Percentiles rank a stretch among this genome's conserved stretches.
Conservation (phyloP, 1,139 yeast genomes). For the Yamadazyma atlantica region DNA sequence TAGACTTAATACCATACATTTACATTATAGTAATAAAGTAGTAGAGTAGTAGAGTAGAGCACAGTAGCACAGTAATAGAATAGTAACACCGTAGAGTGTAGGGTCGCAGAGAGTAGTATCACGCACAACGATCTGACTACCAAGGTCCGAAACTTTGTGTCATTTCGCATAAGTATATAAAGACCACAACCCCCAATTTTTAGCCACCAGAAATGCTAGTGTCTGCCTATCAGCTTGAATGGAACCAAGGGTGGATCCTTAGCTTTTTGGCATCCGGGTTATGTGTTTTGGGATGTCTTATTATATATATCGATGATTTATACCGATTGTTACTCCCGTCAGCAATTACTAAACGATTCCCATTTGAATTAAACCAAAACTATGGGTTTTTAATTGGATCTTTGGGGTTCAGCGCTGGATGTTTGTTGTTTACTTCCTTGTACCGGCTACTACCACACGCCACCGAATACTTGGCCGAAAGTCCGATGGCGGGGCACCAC, state of each 20-base stretch:
- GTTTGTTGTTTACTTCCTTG: conserved; percentile 72
- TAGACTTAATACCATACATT: too few relatives aligned
- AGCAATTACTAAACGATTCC: conserved; percentile 36
- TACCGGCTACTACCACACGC: conserved; percentile 74
- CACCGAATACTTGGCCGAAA: conserved; percentile 29
- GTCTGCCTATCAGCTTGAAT: background rate
- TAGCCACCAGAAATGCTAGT: too few relatives aligned
- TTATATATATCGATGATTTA: conserved; percentile 52
- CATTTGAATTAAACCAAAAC: conserved; percentile 60
- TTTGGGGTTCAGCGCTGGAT: conserved; percentile 74
- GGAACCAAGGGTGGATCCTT: conserved; percentile 53
- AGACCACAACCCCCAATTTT: too few relatives aligned
- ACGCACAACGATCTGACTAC: too few relatives aligned
- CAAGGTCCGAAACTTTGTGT: too few relatives aligned
- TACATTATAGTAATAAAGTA: too few relatives aligned
- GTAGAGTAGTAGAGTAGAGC: too few relatives aligned
- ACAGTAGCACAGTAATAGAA: too few relatives aligned
- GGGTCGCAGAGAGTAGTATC: too few relatives aligned
- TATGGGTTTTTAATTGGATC: conserved; percentile 63
- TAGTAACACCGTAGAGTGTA: too few relatives aligned
- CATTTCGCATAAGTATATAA: too few relatives aligned
- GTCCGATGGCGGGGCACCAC: background rate
- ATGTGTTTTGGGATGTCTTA: conserved; percentile 58
- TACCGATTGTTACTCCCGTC: conserved; percentile 42
- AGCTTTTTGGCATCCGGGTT: conserved; percentile 56